Evolutionary conservation across 371 early-diverging fungal genomes (phyloP), one percentile per base, ranked within the genome.

Genomic region (Thermomucor indicae-seudaticae): DNA sequence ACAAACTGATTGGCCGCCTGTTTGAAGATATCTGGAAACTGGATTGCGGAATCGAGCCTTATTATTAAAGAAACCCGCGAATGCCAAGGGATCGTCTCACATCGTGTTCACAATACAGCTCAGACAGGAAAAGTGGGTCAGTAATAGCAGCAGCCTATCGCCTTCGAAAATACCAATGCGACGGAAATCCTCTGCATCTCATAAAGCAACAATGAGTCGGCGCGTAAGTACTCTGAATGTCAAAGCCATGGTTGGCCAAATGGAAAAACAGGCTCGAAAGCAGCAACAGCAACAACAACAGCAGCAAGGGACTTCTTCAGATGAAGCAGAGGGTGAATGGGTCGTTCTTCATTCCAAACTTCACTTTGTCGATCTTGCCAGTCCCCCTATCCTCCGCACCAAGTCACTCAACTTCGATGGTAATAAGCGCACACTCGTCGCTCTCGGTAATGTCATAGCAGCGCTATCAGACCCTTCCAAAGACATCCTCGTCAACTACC

Each of bases 361-460:
- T 55, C 92, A 95, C 61, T 98, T 99, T 83, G 98, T 99, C 30
- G 99, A 99, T 78, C 72, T 99, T 60, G 99, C 99, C 27, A 99
- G 99, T 14, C 90, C 91, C n/a, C 99, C n/a, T n/a, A n/a, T n/a
- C n/a, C n/a, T n/a, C n/a, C n/a, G n/a, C n/a, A n/a, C n/a, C n/a
- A n/a, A n/a, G n/a, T n/a, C n/a, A n/a, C n/a, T n/a, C n/a, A n/a
- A n/a, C n/a, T n/a, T n/a, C n/a, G n/a, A n/a, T n/a, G n/a, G n/a
- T n/a, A n/a, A n/a, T n/a, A n/a, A n/a, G n/a, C n/a, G n/a, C n/a
- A n/a, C n/a, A n/a, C n/a, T n/a, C n/a, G n/a, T n/a, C n/a, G n/a
- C n/a, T n/a, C 81, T 99, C n/a, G 99, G 99, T 52, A 99, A 99
- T 64, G 99, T 99, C 11, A 99, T 99, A 35, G 91, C 91, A 4